These are phyloP conservation scores for Pseudomonodictys pantanalensis DNA, from an alignment of 495 filamentous ascomycete species.

Conservation along the genomic window DNA sequence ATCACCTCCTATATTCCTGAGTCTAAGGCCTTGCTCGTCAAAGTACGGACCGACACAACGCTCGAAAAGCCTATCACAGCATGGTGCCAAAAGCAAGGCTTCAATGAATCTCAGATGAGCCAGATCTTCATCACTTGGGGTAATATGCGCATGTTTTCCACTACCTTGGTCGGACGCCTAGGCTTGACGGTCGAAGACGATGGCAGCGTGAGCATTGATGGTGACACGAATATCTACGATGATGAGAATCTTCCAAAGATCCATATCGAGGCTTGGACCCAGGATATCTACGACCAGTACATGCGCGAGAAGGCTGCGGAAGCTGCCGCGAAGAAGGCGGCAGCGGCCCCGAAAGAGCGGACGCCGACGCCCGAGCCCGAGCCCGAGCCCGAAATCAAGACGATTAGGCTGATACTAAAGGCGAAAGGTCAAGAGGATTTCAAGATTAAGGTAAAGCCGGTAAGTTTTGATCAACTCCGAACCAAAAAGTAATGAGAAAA, in stretches of 20 bases:
- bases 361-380: too few species aligned
- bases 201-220: slow-evolving; percentile 39
- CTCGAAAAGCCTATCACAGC: slow-evolving; percentile 62
- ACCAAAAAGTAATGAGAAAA: slow-evolving; percentile 42
- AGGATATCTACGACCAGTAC: slow-evolving; percentile 44
- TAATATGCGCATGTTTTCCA: slow-evolving; percentile 65
- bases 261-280: slow-evolving; percentile 59
- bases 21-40: slow-evolving; percentile 62
- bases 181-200: slow-evolving; percentile 52
- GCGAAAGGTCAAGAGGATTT: slow-evolving; percentile 56
- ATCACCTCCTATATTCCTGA: slow-evolving; percentile 64
- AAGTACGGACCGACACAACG: slow-evolving; percentile 62
- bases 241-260: slow-evolving; percentile 32
- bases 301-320: slow-evolving; percentile 42
- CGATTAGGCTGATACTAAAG: slow-evolving; percentile 58
- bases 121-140: slow-evolving; percentile 77
- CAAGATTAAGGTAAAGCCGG: slow-evolving; percentile 55
- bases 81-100: slow-evolving; percentile 64
- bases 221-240: slow-evolving; percentile 35
- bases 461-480: slow-evolving; percentile 53
- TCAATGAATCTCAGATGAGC: slow-evolving; percentile 47
- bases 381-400: slow-evolving; percentile 32
- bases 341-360: slow-evolving; percentile 12
- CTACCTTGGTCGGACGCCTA: slow-evolving; percentile 67
- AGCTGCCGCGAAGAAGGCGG: slow-evolving; percentile 42